Evolutionary conservation across 2,329 filamentous ascomycete species (phyloP), one percentile per base, ranked within the genome.

Genomic region (Sclerotinia minor): DNA sequence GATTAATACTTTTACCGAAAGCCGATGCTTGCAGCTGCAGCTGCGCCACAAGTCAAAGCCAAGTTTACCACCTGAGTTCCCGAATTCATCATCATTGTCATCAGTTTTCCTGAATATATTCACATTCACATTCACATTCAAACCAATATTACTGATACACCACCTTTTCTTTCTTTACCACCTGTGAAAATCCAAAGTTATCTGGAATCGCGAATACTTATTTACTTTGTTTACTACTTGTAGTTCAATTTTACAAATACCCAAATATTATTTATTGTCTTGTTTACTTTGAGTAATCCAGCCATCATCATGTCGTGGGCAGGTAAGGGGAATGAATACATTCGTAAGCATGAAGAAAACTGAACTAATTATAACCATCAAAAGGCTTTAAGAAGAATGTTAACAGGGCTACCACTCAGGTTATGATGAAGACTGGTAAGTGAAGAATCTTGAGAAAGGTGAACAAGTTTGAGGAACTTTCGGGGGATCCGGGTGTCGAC

Each of bases 391-490:
- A 95, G 83, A 97, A 96, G 81, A 96, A 96, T 88, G 94, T 98
- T 83, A 94, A 95, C 84, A 92, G 95, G 83, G 94, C 94, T 76
- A 97, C 94, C 81, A 99, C 96, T 82, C 94, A 97, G 89, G 94
- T 98, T 71, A 97, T 99, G 92, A 98, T 99, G 94, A 99, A 99
- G 86, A 96, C 94, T 68, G 92, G 89, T 91, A 79, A 72, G 84
- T 76, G 59, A 50, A 35, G 7, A 41, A 41, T 41, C 38, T 41
- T 5, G 15, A 41, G 38, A 41, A 41, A 41, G 15, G 38, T 41
- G 38, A 41, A 41, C 11, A 38, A 21, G 5, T 15, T 38, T 26
- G 17, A 38, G 58, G 29, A 61, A 49, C 45, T 38, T 50, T 21
- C 29, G 21, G 44, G 29, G 44, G 21, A 41, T 17, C 24, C 32